Conservation (phyloP, 768 basidiomycete species). For the Obba rivulosa region DNA sequence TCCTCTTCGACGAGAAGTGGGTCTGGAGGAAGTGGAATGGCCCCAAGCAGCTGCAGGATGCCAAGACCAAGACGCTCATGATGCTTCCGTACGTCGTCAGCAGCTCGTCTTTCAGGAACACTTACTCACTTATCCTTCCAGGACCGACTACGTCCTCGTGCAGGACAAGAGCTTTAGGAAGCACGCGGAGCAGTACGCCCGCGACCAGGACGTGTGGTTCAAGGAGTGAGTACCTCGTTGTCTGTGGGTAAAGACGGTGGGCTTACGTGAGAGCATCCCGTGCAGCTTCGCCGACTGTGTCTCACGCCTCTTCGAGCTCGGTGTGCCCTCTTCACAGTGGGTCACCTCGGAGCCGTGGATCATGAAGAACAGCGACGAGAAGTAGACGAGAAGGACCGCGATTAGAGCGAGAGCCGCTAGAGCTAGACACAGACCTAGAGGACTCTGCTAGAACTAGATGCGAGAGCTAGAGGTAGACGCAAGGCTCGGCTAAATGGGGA, state of each 20-base stretch:
- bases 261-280: slow-evolving; percentile 5
- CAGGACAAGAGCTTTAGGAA: slow-evolving; percentile 94
- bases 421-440: background rate
- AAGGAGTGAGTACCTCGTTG: slow-evolving; percentile 62
- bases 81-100: slow-evolving; percentile 77
- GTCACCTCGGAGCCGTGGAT: slow-evolving; percentile 68
- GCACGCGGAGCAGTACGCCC: slow-evolving; percentile 80
- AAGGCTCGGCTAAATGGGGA: background rate
- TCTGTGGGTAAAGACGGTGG: background rate
- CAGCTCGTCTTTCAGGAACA: background rate
- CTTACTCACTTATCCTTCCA: slow-evolving; percentile 18
- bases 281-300: slow-evolving; percentile 79
- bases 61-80: slow-evolving; percentile 84
- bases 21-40: slow-evolving; percentile 95
- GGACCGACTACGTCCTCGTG: slow-evolving; percentile 82
- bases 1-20: slow-evolving; percentile 89
- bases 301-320: slow-evolving; percentile 83
- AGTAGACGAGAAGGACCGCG: slow-evolving; percentile 14
- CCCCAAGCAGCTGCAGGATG: slow-evolving; percentile 92
- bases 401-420: background rate
- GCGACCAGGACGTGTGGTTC: slow-evolving; percentile 84
- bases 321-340: slow-evolving; percentile 82
- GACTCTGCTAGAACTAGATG: slow-evolving; percentile 2
- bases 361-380: slow-evolving; percentile 48
- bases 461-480: slow-evolving; percentile 10